Evolutionary conservation across 179 eudicot genomes (phyloP).

Genomic region (Beta macrorhiza): DNA sequence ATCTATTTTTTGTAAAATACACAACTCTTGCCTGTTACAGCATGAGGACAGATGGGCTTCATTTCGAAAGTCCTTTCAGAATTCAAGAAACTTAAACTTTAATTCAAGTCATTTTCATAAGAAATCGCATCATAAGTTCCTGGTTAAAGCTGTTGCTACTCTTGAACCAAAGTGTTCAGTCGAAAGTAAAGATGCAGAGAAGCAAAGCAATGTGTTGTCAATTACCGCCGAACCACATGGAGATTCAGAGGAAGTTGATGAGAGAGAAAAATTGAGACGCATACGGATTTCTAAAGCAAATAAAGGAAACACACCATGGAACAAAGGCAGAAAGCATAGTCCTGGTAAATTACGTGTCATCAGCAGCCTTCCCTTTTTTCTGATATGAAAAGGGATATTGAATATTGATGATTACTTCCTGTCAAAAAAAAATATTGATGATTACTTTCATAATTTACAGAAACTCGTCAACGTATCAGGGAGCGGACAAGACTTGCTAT

Average conservation of each 20-base stretch:
- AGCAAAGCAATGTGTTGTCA: conserved; percentile 21
- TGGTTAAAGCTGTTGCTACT: conserved; percentile 67
- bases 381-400: neutral
- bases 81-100: conserved; percentile 30
- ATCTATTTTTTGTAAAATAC: conserved; percentile 31
- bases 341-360: conserved; percentile 49
- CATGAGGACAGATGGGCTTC: conserved; percentile 46
- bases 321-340: conserved; percentile 90
- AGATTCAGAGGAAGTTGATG: conserved; percentile 50
- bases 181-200: conserved; percentile 31
- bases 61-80: conserved; percentile 39
- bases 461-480: conserved; percentile 61
- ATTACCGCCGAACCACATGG: conserved; percentile 33
- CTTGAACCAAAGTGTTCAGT: conserved; percentile 48
- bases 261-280: conserved; percentile 75
- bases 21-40: conserved; percentile 27
- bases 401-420: neutral
- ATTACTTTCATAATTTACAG: conserved; percentile 45
- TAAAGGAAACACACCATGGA: conserved; percentile 87
- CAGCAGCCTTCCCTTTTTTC: neutral
- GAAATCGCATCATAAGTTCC: conserved; percentile 33
- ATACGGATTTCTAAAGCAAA: conserved; percentile 81
- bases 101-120: conserved; percentile 22
- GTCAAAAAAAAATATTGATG: neutral
- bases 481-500: conserved; percentile 91